Percentiles rank a stretch among this genome's conserved stretches.
These are phyloP conservation scores for Penicillium sp. DNA, from an alignment of 2,329 filamentous ascomycete genomes.

Conservation along the genomic window DNA sequence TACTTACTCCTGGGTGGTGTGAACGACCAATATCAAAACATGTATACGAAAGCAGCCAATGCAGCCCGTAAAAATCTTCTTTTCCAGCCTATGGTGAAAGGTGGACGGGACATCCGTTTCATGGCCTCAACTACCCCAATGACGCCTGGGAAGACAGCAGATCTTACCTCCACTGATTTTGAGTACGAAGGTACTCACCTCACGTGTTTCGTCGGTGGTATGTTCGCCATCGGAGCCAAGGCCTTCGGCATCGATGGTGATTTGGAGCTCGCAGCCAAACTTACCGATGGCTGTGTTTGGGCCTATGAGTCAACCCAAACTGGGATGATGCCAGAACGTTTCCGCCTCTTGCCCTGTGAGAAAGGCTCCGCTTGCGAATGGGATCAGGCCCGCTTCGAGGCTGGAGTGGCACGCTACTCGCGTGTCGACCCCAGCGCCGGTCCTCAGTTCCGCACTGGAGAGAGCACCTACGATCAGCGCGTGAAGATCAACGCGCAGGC, in stretches of 20 bases:
- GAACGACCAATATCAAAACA: constrained; percentile 42
- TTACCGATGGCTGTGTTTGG: constrained; percentile 64
- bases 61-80: constrained; percentile 43
- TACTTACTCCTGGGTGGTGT: constrained; percentile 48
- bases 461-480: constrained; percentile 26
- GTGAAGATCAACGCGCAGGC: constrained; percentile 18
- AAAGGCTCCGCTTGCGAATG: constrained; percentile 49
- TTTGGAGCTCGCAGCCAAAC: constrained; percentile 55
- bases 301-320: constrained; percentile 57
- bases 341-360: constrained; percentile 54
- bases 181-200: constrained; percentile 58
- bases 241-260: constrained; percentile 56
- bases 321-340: constrained; percentile 63
- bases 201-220: constrained; percentile 60
- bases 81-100: constrained; percentile 48
- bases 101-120: constrained; percentile 44
- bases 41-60: constrained; percentile 46
- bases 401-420: constrained; percentile 44
- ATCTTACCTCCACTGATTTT: constrained; percentile 28
- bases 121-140: constrained; percentile 33
- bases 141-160: constrained; percentile 21
- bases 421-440: constrained; percentile 42
- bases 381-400: constrained; percentile 45
- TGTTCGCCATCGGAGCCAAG: constrained; percentile 61
- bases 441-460: constrained; percentile 27